These are phyloP conservation scores for Nissolia schottii DNA, from an alignment of 306 rosid species.

Conservation along the genomic window DNA sequence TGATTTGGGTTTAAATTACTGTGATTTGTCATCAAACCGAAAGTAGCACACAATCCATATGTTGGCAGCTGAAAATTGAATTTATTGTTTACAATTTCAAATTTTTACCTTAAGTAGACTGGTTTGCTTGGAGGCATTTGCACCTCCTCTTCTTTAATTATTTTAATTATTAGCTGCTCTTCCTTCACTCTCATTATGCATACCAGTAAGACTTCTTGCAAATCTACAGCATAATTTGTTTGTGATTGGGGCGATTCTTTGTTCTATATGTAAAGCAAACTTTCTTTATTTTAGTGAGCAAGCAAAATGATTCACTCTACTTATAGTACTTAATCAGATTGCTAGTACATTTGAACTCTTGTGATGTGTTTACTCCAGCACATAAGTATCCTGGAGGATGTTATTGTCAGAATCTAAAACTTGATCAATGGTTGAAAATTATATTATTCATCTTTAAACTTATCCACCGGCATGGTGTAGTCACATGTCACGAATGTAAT, in stretches of 20 bases:
- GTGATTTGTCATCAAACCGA: not conserved
- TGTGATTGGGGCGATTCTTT: not conserved
- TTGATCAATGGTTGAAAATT: slow-evolving; percentile 3
- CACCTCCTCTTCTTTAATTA: not conserved
- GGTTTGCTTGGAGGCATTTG: not conserved
- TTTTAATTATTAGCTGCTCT: slow-evolving; percentile 1
- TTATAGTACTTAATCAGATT: not conserved
- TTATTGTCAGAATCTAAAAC: slow-evolving; percentile 9
- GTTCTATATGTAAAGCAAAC: not conserved
- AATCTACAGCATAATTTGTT: not conserved
- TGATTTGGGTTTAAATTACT: not conserved
- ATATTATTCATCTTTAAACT: slow-evolving; percentile 12
- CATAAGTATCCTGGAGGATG: not conserved
- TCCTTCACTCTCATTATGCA: not conserved
- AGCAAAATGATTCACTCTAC: not conserved
- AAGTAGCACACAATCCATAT: not conserved
- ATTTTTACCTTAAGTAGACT: not conserved
- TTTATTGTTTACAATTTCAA: not conserved
- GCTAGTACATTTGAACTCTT: not conserved
- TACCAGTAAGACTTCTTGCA: not conserved
- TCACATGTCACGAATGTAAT: not conserved
- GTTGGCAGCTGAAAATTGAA: not conserved
- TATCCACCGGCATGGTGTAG: not conserved
- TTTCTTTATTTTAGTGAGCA: not conserved
- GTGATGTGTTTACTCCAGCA: not conserved